These are phyloP conservation scores for Phytophthora tubulina DNA, from an alignment of 352 stramenopile genomes.

Conservation along the genomic window DNA sequence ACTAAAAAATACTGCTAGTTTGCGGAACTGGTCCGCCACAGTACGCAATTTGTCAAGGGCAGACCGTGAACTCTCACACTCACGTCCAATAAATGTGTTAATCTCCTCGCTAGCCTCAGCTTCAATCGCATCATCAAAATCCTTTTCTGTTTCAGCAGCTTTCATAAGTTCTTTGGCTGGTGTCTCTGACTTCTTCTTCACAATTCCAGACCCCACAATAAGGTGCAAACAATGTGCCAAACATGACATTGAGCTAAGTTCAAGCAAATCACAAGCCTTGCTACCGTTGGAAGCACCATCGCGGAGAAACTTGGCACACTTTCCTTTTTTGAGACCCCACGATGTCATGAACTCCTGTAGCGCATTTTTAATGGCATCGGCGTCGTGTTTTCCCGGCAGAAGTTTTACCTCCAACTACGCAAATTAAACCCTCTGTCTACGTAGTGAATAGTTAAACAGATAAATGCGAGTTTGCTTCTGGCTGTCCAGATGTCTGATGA, in stretches of 20 bases:
- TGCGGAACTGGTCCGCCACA: not conserved
- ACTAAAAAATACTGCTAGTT: not conserved
- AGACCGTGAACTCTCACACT: not conserved
- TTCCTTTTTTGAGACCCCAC: conserved; percentile 1
- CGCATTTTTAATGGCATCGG: not conserved
- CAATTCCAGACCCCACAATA: conserved; percentile 9
- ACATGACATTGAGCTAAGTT: conserved; percentile 5
- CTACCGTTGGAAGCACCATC: conserved; percentile 8
- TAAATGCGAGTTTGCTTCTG: conserved; percentile 4
- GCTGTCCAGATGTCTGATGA: conserved; percentile 18
- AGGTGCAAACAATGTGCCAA: conserved; percentile 13
- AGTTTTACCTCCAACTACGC: conserved; percentile 10
- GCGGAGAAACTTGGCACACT: conserved; percentile 12
- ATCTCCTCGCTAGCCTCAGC: not conserved
- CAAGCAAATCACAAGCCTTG: not conserved
- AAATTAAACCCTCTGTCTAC: not conserved
- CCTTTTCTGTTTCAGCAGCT: not conserved
- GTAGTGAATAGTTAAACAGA: conserved; percentile 14
- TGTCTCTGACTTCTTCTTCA: conserved; percentile 4
- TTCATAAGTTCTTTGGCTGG: not conserved
- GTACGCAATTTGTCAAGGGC: not conserved
- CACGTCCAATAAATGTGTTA: not conserved
- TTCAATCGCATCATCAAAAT: not conserved
- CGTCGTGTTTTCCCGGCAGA: conserved; percentile 7
- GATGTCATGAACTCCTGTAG: not conserved